Evolutionary conservation across 2,329 filamentous ascomycete genomes (phyloP), one percentile per base, ranked within the genome.

Genomic region (Fusarium luffae): DNA sequence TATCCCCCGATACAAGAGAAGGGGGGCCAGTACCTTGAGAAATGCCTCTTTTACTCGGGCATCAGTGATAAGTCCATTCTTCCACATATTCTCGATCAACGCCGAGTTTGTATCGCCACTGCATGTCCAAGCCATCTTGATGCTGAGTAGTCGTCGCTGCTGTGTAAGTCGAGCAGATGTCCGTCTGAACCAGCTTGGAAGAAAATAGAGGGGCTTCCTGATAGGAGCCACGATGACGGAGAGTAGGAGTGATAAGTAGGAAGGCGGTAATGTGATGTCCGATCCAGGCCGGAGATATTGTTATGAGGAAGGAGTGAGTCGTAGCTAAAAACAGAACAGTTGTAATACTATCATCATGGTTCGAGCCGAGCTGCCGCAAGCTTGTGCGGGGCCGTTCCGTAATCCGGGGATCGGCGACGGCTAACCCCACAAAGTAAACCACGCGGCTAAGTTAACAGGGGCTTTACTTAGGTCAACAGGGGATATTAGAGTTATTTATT

Each of bases 121-220:
- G 79, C 92, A 93, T 71, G 89, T 88, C 96, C 96, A 99, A 63
- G 95, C 94, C 96, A 99, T 98, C 63, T 63, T 79, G 73, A 78
- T 63, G 19, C 40, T 48, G 12, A 43, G 55, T 52, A 51, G 54
- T 13, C 60, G 49, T 23, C 41, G 48, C n/a, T 54, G 41, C 5
- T 50, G 63, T 52, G 47, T 63, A 63, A 65, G 42, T 28, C 50
- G 63, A 37, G 21, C 9, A 25, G 10, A 41, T 7, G 56, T 40
- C 11, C 54, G 46, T 30, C 28, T 59, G 10, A 43, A 59, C 10
- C 50, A 51, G 23, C 27, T 43, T 6, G 54, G 42, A 7, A 59
- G 23, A 3, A 48, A 32, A 37, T 44, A 65, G 19, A 58, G 23
- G 2, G 54, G 40, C 46, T 47, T 68, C 23, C 47, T 68, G 14